Evolutionary conservation across 2,329 filamentous ascomycete genomes (phyloP).

Genomic region (Microascus cirrosus): DNA sequence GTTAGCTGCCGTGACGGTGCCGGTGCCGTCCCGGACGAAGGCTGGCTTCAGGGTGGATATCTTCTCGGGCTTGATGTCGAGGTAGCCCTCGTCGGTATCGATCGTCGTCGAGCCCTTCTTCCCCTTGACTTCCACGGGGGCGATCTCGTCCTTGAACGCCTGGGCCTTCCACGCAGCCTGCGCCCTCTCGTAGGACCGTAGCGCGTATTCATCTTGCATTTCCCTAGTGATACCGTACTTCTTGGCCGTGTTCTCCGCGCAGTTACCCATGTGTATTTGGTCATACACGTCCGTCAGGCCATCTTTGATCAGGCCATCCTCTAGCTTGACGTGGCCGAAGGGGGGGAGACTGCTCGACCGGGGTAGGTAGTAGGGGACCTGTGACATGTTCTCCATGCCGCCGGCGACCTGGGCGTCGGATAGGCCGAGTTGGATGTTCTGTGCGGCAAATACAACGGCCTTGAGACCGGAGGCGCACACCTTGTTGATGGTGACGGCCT

Average conservation of each 20-base stretch:
- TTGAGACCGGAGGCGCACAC: constrained; percentile 95
- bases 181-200: constrained; percentile 78
- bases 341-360: constrained; percentile 71
- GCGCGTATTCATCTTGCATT: constrained; percentile 84
- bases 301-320: constrained; percentile 90
- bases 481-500: constrained; percentile 94
- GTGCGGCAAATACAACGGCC: constrained; percentile 78
- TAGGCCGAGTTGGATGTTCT: constrained; percentile 87
- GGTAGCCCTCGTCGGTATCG: constrained; percentile 78
- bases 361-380: constrained; percentile 81
- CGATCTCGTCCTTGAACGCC: constrained; percentile 82
- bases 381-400: constrained; percentile 97
- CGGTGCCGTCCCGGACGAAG: constrained; percentile 74
- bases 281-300: constrained; percentile 95
- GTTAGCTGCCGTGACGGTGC: constrained; percentile 90
- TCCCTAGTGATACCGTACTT: constrained; percentile 71
- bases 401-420: constrained; percentile 84
- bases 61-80: constrained; percentile 79
- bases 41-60: constrained; percentile 80
- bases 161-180: constrained; percentile 79
- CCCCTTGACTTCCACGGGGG: constrained; percentile 71
- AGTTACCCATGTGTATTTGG: constrained; percentile 96
- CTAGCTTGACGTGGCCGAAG: constrained; percentile 78
- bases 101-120: constrained; percentile 76
- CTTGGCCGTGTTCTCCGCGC: constrained; percentile 89